A percentile compares a stretch with the other conserved stretches of the same genome.
Evolutionary conservation across 345 rosid species (phyloP).

Genomic region (Sonneratia alba): DNA sequence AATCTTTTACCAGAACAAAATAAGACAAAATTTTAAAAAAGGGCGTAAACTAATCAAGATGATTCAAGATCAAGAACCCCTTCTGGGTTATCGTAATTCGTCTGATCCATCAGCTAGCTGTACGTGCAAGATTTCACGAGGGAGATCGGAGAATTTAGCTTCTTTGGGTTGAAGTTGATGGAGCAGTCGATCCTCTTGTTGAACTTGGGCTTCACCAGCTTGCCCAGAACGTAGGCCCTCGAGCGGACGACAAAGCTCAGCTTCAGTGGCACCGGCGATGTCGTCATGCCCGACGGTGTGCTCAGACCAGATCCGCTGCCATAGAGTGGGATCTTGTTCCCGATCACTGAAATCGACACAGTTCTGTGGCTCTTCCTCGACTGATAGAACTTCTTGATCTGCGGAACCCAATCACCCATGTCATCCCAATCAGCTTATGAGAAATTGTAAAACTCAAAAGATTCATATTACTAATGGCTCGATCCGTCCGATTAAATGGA

Average conservation of each 20-base stretch:
- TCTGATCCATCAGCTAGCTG: conserved; percentile 9
- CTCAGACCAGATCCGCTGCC: conserved; percentile 74
- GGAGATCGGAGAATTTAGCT: conserved; percentile 44
- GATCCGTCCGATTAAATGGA: too few relatives aligned
- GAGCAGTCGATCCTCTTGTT: conserved; percentile 53
- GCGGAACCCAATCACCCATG: conserved; percentile 11
- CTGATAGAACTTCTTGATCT: conserved; percentile 77
- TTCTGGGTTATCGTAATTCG: too few relatives aligned
- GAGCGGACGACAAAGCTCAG: conserved; percentile 57
- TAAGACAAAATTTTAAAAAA: too few relatives aligned
- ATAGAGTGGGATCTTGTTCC: conserved; percentile 69
- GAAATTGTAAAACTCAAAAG: neutral
- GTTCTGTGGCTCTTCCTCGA: conserved; percentile 64
- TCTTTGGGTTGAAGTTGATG: conserved; percentile 54
- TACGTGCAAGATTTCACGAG: conserved; percentile 71
- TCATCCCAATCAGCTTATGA: neutral
- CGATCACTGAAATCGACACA: conserved; percentile 41
- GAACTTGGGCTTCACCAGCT: conserved; percentile 78
- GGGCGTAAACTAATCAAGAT: too few relatives aligned
- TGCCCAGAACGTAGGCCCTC: conserved; percentile 80
- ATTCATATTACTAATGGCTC: too few relatives aligned
- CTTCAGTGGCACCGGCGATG: conserved; percentile 50
- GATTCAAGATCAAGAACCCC: too few relatives aligned
- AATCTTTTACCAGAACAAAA: neutral
- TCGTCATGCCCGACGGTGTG: conserved; percentile 26